A percentile compares a stretch with the other conserved stretches of the same genome.
Evolutionary conservation across 176 grass and related monocot genomes (phyloP).

Genomic region (Carex parvula): DNA sequence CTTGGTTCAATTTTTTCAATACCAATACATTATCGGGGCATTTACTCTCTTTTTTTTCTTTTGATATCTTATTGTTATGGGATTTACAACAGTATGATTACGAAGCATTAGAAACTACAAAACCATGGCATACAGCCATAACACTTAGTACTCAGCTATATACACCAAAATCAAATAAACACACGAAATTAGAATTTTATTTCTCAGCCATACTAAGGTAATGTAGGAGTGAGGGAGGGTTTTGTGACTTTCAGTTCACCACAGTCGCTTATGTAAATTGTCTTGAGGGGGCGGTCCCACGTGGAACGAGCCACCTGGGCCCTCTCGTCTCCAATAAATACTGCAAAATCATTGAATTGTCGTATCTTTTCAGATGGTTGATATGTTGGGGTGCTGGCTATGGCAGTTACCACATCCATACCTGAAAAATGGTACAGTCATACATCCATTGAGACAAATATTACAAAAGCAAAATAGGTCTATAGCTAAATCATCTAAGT

Average conservation of each 20-base stretch:
- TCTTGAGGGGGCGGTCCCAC: conserved; percentile 87
- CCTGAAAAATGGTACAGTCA: conserved; percentile 34
- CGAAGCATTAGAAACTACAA: background rate
- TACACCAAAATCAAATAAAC: conserved; percentile 13
- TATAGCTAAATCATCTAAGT: background rate
- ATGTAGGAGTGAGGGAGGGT: conserved; percentile 71
- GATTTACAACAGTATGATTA: conserved; percentile 12
- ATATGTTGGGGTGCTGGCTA: conserved; percentile 78
- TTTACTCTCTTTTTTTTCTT: background rate
- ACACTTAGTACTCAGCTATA: conserved; percentile 11
- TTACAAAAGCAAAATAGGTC: background rate
- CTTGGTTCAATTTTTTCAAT: background rate
- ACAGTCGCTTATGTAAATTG: conserved; percentile 79
- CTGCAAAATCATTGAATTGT: conserved; percentile 69
- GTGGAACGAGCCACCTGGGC: conserved; percentile 69
- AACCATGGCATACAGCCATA: background rate
- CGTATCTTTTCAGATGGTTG: conserved; percentile 78
- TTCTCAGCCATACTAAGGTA: conserved; percentile 42
- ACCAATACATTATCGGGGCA: background rate
- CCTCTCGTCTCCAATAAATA: conserved; percentile 83
- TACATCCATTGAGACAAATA: background rate
- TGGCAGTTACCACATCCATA: conserved; percentile 77
- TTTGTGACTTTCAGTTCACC: conserved; percentile 84
- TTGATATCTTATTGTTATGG: conserved; percentile 1
- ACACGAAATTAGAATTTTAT: conserved; percentile 16